phyloP scores from a whole-genome alignment of 1,139 yeast species.

The Suhomyces kunorum region DNA sequence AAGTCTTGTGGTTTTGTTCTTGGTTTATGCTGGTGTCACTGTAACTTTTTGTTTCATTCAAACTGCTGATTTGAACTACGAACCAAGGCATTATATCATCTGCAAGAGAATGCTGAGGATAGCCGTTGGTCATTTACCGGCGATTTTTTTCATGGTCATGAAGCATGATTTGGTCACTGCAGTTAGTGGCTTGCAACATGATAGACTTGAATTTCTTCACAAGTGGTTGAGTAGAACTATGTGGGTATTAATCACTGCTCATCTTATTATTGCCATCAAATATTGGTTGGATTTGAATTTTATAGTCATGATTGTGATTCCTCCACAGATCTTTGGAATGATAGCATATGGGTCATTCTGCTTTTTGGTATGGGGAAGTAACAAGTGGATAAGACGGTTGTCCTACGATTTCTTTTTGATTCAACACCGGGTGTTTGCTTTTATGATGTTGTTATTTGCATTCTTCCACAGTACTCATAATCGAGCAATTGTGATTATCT shows the following conservation, averaged over 20 bases:
- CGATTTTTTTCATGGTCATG: constrained; percentile 36
- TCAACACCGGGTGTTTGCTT: constrained; percentile 45
- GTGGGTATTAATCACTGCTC: constrained; percentile 42
- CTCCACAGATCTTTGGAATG: constrained; percentile 54
- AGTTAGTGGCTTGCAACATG: constrained; percentile 46
- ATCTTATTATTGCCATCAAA: constrained; percentile 32
- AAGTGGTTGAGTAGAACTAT: constrained; percentile 47
- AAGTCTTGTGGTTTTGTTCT: constrained; percentile 33
- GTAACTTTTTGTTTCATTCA: constrained; percentile 28
- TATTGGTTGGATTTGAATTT: constrained; percentile 47
- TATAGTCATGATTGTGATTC: constrained; percentile 44
- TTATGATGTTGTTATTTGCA: constrained; percentile 46
- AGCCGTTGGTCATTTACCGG: constrained; percentile 45
- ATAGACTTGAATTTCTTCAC: constrained; percentile 41
- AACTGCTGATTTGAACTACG: constrained; percentile 43
- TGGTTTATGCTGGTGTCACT: constrained; percentile 32
- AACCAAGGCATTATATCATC: constrained; percentile 39
- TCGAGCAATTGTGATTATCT: constrained; percentile 38
- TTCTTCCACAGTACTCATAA: constrained; percentile 44
- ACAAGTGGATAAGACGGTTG: constrained; percentile 39
- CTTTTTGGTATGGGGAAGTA: constrained; percentile 39
- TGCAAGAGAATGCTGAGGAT: constrained; percentile 47
- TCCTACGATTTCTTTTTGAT: constrained; percentile 48
- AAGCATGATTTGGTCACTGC: constrained; percentile 45
- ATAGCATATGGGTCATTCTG: constrained; percentile 44